A percentile compares a stretch with the other conserved stretches of the same genome.
phyloP scores from a whole-genome alignment of 495 filamentous ascomycete species.

The Podospora pseudoanserina region DNA sequence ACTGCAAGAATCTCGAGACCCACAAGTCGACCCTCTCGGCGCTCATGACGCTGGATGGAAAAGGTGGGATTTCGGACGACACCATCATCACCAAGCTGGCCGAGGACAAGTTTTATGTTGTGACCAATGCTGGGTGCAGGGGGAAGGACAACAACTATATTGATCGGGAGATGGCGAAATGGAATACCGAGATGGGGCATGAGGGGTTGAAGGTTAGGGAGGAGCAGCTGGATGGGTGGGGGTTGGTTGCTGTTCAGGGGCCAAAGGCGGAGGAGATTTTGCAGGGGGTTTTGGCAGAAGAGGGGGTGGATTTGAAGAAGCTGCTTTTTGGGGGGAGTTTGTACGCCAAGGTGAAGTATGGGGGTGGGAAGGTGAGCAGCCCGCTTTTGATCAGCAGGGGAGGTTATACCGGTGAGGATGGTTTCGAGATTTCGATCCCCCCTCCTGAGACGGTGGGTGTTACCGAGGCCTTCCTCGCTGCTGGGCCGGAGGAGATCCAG shows the following conservation, averaged over 20 bases:
- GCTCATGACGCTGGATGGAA: slow-evolving; percentile 65
- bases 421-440: slow-evolving; percentile 90
- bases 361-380: slow-evolving; percentile 39
- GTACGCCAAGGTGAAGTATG: slow-evolving; percentile 46
- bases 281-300: slow-evolving; percentile 44
- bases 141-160: slow-evolving; percentile 82
- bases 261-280: slow-evolving; percentile 68
- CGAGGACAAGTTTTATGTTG: slow-evolving; percentile 75
- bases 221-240: slow-evolving; percentile 58
- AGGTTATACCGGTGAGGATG: slow-evolving; percentile 96
- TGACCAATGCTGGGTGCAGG: slow-evolving; percentile 92
- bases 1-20: slow-evolving; percentile 39
- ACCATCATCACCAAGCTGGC: slow-evolving; percentile 76
- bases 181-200: slow-evolving; percentile 59
- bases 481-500: slow-evolving; percentile 60
- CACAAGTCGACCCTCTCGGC: slow-evolving; percentile 73
- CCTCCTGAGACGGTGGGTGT: slow-evolving; percentile 50
- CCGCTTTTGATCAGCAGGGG: slow-evolving; percentile 75
- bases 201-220: slow-evolving; percentile 52
- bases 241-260: slow-evolving; percentile 85
- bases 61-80: slow-evolving; percentile 92
- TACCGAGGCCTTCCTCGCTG: slow-evolving; percentile 61
- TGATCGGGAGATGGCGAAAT: slow-evolving; percentile 53
- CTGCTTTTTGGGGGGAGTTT: slow-evolving; percentile 77
- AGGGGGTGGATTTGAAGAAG: slow-evolving; percentile 55